Conservation (phyloP, 371 early-diverging fungal species). For the Nematocida homosporus region DNA sequence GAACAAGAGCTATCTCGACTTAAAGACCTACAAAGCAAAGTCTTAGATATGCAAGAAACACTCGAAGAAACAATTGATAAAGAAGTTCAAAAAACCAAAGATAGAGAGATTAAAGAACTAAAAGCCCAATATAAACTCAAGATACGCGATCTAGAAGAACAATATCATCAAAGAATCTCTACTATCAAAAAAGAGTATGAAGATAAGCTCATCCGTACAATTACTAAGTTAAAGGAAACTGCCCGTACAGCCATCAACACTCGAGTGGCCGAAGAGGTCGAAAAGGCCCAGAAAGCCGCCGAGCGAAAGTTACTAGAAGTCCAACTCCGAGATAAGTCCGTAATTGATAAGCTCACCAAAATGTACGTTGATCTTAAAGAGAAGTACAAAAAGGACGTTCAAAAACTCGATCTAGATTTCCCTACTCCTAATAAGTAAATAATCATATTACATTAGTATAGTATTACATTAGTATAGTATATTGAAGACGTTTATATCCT, state of each 20-base stretch:
- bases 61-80: slow-evolving; percentile 50
- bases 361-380: slow-evolving; percentile 53
- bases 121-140: slow-evolving; percentile 23
- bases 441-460: too few species aligned
- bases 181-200: slow-evolving; percentile 46
- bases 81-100: slow-evolving; percentile 46
- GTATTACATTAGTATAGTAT: too few species aligned
- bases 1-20: slow-evolving; percentile 56
- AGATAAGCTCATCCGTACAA: slow-evolving; percentile 19
- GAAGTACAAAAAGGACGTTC: slow-evolving; percentile 51
- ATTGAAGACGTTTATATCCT: too few species aligned
- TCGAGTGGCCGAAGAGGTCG: slow-evolving; percentile 57
- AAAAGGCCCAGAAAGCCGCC: slow-evolving; percentile 72
- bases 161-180: slow-evolving; percentile 38
- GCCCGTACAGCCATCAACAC: slow-evolving; percentile 9
- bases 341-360: slow-evolving; percentile 50
- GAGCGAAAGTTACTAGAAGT: slow-evolving; percentile 29
- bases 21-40: slow-evolving; percentile 57
- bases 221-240: slow-evolving; percentile 23
- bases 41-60: slow-evolving; percentile 47
- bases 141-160: slow-evolving; percentile 31
- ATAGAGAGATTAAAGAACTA: slow-evolving; percentile 46
- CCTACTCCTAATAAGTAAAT: too few species aligned
- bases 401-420: slow-evolving; percentile 2
- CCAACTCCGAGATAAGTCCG: slow-evolving; percentile 27